Conservation (phyloP, 2,329 filamentous ascomycete species). For the Zymoseptoria ardabiliae region DNA sequence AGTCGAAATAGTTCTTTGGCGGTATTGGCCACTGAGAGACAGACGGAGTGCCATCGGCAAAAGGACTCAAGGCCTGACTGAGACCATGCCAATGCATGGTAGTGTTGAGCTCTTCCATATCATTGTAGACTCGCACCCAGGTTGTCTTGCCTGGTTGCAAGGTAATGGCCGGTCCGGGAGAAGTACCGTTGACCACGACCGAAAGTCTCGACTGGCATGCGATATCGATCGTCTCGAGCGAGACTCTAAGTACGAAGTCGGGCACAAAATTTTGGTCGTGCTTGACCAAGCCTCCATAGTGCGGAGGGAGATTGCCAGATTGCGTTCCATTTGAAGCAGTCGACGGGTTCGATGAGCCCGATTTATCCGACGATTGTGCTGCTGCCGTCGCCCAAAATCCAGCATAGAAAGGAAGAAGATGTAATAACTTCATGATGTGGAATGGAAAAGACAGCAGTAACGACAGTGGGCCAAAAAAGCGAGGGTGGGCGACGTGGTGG, state of each 20-base stretch:
- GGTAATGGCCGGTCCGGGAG: constrained; percentile 45
- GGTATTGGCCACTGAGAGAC: constrained; percentile 61
- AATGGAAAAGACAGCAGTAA: background rate
- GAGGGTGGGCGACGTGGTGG: background rate
- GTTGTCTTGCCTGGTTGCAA: constrained; percentile 40
- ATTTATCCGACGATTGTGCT: background rate
- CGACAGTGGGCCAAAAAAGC: background rate
- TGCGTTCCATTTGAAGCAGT: background rate
- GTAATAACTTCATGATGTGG: background rate
- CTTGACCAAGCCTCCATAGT: constrained; percentile 13
- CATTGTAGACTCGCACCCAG: constrained; percentile 55
- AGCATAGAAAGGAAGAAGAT: background rate
- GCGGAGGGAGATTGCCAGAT: background rate
- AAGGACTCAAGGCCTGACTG: constrained; percentile 51
- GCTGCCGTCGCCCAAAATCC: background rate
- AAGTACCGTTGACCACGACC: constrained; percentile 47
- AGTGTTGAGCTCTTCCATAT: constrained; percentile 46
- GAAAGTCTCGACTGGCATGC: constrained; percentile 43
- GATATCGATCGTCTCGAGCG: constrained; percentile 36
- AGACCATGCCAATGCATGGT: constrained; percentile 67
- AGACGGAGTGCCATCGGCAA: constrained; percentile 55
- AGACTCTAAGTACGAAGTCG: constrained; percentile 42
- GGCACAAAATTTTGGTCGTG: constrained; percentile 32
- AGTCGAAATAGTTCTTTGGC: constrained; percentile 57
- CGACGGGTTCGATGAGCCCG: background rate